phyloP scores from a whole-genome alignment of 352 stramenopile genomes.

The Globisporangium barbulae region DNA sequence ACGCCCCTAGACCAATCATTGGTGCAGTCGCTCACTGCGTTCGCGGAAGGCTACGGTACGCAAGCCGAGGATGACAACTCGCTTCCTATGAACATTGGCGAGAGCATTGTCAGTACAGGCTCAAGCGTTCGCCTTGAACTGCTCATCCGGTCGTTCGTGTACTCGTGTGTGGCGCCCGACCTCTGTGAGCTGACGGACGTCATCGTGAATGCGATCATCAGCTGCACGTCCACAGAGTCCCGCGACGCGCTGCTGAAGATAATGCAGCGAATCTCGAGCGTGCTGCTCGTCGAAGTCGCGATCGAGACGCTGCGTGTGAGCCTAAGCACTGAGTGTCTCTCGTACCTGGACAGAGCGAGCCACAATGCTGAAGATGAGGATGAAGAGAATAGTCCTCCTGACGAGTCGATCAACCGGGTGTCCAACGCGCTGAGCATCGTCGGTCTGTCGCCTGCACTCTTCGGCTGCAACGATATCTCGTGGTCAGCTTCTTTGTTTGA shows the following conservation, averaged over 20 bases:
- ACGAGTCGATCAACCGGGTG: slow-evolving; percentile 8
- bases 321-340: slow-evolving; percentile 31
- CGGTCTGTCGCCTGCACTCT: slow-evolving; percentile 7
- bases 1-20: slow-evolving; percentile 3
- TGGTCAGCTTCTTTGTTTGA: slow-evolving; percentile 21
- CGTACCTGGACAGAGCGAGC: slow-evolving; percentile 7
- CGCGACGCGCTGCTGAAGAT: slow-evolving; percentile 29
- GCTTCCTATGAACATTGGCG: not conserved
- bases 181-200: slow-evolving; percentile 21
- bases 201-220: slow-evolving; percentile 35
- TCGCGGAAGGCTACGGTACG: not conserved
- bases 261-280: slow-evolving; percentile 21
- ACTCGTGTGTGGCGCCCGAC: slow-evolving; percentile 11
- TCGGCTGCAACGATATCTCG: slow-evolving; percentile 9
- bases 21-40: slow-evolving; percentile 5
- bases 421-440: slow-evolving; percentile 20
- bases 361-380: slow-evolving; percentile 18
- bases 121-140: slow-evolving; percentile 19
- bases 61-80: not conserved
- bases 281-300: slow-evolving; percentile 24
- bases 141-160: slow-evolving; percentile 17
- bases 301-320: slow-evolving; percentile 20
- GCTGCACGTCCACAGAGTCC: slow-evolving; percentile 29
- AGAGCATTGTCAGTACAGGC: not conserved
- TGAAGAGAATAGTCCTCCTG: slow-evolving; percentile 6